Percentiles rank a stretch among this genome's conserved stretches.
These are phyloP conservation scores for Arachis stenosperma DNA, from an alignment of 306 rosid species.

Conservation along the genomic window DNA sequence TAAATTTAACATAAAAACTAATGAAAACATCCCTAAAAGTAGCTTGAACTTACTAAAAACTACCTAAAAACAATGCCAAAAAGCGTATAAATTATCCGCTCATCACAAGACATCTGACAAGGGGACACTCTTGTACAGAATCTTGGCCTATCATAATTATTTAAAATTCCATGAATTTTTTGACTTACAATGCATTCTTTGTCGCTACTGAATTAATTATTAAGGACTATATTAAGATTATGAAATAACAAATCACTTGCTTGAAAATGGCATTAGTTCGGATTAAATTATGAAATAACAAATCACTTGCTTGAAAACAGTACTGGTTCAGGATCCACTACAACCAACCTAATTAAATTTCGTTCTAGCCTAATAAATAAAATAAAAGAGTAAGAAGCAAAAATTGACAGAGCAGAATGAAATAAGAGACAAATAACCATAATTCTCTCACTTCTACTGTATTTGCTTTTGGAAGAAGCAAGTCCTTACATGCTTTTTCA, in stretches of 20 bases:
- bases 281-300: constrained; percentile 9
- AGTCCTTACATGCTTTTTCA: no score
- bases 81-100: no score
- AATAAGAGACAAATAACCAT: background rate
- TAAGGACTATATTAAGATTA: background rate
- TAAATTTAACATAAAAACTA: no score
- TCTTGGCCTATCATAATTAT: constrained; percentile 79
- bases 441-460: no score
- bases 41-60: no score
- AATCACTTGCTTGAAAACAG: constrained; percentile 93
- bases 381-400: constrained; percentile 13
- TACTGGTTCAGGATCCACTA: constrained; percentile 95
- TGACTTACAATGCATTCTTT: constrained; percentile 4
- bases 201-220: no score
- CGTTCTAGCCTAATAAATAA: constrained; percentile 80
- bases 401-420: constrained; percentile 8
- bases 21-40: no score
- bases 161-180: constrained; percentile 33
- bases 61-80: no score
- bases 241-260: constrained; percentile 63
- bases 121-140: constrained; percentile 81
- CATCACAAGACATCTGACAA: constrained; percentile 90
- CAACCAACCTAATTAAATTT: constrained; percentile 97
- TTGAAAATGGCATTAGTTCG: constrained; percentile 63
- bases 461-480: no score